These are phyloP conservation scores for Pilobolus umbonatus DNA, from an alignment of 192 early-diverging fungal species.

Conservation along the genomic window DNA sequence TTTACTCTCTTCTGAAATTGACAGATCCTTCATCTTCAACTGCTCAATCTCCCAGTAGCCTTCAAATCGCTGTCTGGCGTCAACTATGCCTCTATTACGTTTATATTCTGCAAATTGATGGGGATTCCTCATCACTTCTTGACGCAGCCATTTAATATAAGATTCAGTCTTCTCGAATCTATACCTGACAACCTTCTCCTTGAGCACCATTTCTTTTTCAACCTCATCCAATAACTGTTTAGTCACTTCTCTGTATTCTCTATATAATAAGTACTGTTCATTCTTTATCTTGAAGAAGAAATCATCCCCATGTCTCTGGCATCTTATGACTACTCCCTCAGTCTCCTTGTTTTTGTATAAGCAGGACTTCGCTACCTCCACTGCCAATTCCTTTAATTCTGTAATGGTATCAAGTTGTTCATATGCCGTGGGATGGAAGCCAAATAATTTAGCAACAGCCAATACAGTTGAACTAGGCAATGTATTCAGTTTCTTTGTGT, in stretches of 20 bases:
- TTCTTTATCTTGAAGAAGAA: slow-evolving; percentile 95
- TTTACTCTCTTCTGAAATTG: neutral
- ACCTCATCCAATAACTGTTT: slow-evolving; percentile 49
- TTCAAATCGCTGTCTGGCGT: slow-evolving; percentile 74
- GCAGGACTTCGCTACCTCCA: slow-evolving; percentile 58
- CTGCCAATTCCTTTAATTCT: slow-evolving; percentile 66
- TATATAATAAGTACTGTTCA: slow-evolving; percentile 91
- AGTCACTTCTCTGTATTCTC: slow-evolving; percentile 96
- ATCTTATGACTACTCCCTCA: slow-evolving; percentile 93
- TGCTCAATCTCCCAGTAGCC: slow-evolving; percentile 40
- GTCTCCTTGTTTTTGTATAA: slow-evolving; percentile 66
- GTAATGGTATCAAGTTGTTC: slow-evolving; percentile 48
- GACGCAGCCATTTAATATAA: slow-evolving; percentile 74
- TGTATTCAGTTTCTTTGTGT: slow-evolving; percentile 66
- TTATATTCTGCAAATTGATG: slow-evolving; percentile 60
- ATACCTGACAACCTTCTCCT: slow-evolving; percentile 10
- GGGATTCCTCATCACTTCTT: slow-evolving; percentile 55
- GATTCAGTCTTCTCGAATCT: slow-evolving; percentile 54
- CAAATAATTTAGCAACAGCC: slow-evolving; percentile 66
- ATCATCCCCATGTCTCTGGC: slow-evolving; percentile 35
- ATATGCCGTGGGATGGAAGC: slow-evolving; percentile 56
- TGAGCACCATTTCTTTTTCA: neutral
- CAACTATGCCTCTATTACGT: slow-evolving; percentile 78
- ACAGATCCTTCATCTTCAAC: neutral
- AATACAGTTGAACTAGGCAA: slow-evolving; percentile 60